These are phyloP conservation scores for Heliocybe sulcata DNA, from an alignment of 1,284 basidiomycete genomes.

Conservation along the genomic window DNA sequence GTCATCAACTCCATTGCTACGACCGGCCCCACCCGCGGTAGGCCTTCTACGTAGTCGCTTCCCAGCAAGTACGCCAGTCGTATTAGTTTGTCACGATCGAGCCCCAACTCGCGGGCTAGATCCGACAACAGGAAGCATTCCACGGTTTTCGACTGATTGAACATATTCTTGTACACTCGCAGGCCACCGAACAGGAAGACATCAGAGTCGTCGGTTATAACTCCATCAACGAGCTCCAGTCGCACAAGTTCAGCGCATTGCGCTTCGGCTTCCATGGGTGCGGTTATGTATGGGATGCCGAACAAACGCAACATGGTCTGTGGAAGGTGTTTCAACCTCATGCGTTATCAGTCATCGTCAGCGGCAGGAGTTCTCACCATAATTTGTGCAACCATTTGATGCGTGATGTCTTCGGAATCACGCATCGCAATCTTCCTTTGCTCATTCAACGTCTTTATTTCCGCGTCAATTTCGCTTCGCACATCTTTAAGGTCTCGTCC, in stretches of 20 bases:
- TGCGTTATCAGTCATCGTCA: background rate
- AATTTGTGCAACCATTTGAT: slow-evolving; percentile 93
- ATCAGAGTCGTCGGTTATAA: slow-evolving; percentile 99
- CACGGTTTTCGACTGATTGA: slow-evolving; percentile 98
- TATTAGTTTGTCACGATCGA: slow-evolving; percentile 84
- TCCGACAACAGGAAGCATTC: slow-evolving; percentile 90
- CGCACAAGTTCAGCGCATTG: slow-evolving; percentile 92
- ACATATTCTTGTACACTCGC: slow-evolving; percentile 98
- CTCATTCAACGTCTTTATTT: slow-evolving; percentile 77
- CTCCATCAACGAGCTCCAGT: slow-evolving; percentile 87
- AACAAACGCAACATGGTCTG: slow-evolving; percentile 87
- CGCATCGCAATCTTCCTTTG: slow-evolving; percentile 86
- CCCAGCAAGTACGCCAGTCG: slow-evolving; percentile 91
- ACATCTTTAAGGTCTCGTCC: slow-evolving; percentile 78
- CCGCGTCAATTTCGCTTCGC: slow-evolving; percentile 85
- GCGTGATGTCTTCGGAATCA: slow-evolving; percentile 92
- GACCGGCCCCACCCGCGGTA: slow-evolving; percentile 93
- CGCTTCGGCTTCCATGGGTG: slow-evolving; percentile 99
- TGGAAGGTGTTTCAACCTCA: background rate
- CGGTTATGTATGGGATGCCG: slow-evolving; percentile 97
- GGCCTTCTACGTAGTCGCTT: slow-evolving; percentile 95
- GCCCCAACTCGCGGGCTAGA: slow-evolving; percentile 81
- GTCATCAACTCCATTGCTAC: slow-evolving; percentile 92
- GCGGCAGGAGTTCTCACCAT: slow-evolving; percentile 52
- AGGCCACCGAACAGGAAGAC: slow-evolving; percentile 96